Percentiles rank a stretch among this genome's conserved stretches.
Conservation (phyloP, 108 stramenopile genomes). For the Schizochytrium sp. region DNA sequence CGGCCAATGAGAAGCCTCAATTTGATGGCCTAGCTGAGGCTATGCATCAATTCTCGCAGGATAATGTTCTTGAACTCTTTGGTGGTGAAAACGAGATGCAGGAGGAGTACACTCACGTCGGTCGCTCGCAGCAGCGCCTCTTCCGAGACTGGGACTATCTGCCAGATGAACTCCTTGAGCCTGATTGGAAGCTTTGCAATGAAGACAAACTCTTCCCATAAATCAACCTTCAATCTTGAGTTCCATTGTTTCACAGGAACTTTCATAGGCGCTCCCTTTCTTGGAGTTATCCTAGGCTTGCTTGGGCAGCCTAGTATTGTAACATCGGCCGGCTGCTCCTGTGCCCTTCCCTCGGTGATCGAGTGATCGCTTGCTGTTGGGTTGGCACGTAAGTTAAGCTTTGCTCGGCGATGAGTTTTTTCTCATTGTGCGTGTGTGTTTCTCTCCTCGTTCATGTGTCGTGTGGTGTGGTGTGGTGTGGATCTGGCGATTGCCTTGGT, state of each 20-base stretch:
- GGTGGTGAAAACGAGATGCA: conserved; percentile 57
- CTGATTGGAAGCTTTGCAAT: conserved; percentile 34
- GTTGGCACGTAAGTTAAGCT: too few relatives aligned
- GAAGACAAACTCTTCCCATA: conserved; percentile 40
- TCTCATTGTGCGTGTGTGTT: too few relatives aligned
- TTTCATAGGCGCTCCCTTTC: not conserved
- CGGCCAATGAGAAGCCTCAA: not conserved
- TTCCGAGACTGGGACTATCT: conserved; percentile 54
- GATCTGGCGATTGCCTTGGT: too few relatives aligned
- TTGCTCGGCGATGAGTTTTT: too few relatives aligned
- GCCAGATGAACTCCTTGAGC: conserved; percentile 27
- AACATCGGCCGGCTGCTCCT: too few relatives aligned
- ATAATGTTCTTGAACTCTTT: conserved; percentile 52
- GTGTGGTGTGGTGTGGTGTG: too few relatives aligned
- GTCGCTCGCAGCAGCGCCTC: conserved; percentile 20
- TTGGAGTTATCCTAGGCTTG: not conserved
- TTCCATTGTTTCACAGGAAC: not conserved
- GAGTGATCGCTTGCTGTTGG: too few relatives aligned
- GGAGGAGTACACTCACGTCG: conserved; percentile 31
- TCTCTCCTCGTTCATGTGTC: too few relatives aligned
- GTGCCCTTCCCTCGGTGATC: too few relatives aligned
- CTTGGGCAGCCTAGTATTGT: too few relatives aligned
- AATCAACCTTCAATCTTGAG: not conserved
- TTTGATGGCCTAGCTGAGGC: conserved; percentile 32
- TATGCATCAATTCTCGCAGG: conserved; percentile 49